Evolutionary conservation across 75 land plant genomes (phyloP).

Genomic region (Azolla pinnata): DNA sequence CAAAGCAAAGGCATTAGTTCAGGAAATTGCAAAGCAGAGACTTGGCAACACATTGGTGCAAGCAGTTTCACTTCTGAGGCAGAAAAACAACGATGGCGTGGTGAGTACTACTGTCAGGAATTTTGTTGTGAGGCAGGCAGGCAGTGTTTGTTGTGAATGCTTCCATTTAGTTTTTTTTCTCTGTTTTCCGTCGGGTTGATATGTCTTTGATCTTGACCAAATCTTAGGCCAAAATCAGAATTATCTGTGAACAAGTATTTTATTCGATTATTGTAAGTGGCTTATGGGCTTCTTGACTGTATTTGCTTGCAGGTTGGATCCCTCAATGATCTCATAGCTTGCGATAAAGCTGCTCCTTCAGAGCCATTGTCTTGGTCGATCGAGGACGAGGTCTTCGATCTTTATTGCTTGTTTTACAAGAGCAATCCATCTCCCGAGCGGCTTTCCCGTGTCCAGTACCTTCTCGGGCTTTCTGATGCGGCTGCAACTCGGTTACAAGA

Average conservation of each 20-base stretch:
- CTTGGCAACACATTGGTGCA: slow-evolving; percentile 60
- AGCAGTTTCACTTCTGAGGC: slow-evolving; percentile 76
- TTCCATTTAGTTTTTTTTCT: too few species aligned
- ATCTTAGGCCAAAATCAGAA: too few species aligned
- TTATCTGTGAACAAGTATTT: too few species aligned
- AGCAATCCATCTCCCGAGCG: slow-evolving; percentile 50
- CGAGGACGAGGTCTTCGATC: slow-evolving; percentile 66
- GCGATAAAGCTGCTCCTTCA: slow-evolving; percentile 69
- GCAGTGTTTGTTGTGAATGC: too few species aligned
- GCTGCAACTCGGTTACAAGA: slow-evolving; percentile 39
- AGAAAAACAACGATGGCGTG: slow-evolving; percentile 63
- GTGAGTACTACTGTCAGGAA: too few species aligned
- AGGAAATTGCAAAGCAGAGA: slow-evolving; percentile 56
- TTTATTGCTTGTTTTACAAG: slow-evolving; percentile 55
- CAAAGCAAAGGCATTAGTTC: slow-evolving; percentile 55
- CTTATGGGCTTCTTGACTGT: too few species aligned
- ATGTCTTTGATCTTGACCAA: neutral
- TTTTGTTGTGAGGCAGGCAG: too few species aligned
- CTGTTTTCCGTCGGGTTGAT: too few species aligned
- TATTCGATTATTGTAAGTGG: too few species aligned
- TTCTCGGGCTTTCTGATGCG: slow-evolving; percentile 60
- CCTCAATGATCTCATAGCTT: slow-evolving; percentile 77
- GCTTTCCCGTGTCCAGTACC: slow-evolving; percentile 56
- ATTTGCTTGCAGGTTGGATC: slow-evolving; percentile 44
- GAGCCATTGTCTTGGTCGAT: slow-evolving; percentile 67